Conservation (phyloP, 805 yeast species). For the Suhomyces sp. region DNA sequence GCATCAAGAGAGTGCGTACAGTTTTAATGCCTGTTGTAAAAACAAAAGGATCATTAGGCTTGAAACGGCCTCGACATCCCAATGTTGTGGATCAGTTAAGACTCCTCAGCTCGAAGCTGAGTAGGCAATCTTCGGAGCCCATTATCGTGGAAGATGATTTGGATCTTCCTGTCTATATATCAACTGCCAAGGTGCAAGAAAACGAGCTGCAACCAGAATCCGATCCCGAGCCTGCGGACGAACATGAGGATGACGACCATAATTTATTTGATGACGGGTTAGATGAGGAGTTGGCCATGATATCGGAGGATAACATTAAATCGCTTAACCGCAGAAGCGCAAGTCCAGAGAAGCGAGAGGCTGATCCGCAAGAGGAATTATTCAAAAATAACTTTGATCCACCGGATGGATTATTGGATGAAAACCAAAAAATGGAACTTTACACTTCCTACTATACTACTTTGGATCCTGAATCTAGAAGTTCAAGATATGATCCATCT, state of each 20-base stretch:
- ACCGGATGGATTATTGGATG: constrained; percentile 41
- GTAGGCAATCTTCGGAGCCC: no score
- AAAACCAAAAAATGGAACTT: constrained; percentile 38
- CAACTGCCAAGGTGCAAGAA: no score
- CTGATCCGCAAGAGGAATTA: constrained; percentile 15
- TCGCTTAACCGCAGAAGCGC: not conserved
- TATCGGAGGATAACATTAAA: constrained; percentile 7
- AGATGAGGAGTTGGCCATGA: constrained; percentile 20
- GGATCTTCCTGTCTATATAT: no score
- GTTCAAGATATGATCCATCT: constrained; percentile 9
- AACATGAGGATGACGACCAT: constrained; percentile 6
- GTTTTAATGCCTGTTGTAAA: no score
- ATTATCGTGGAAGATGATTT: no score
- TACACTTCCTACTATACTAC: constrained; percentile 39
- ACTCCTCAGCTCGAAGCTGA: no score
- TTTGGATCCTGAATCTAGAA: constrained; percentile 16
- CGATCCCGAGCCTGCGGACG: not conserved
- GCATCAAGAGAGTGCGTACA: no score
- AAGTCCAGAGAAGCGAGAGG: not conserved
- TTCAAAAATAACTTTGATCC: constrained; percentile 20
- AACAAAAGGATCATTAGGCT: no score
- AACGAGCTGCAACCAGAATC: no score
- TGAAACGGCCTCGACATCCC: no score
- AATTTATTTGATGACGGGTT: constrained; percentile 22
- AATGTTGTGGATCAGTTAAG: no score